Percentiles rank a stretch among this genome's conserved stretches.
Evolutionary conservation across 148 eudicot species (phyloP).

Genomic region (Fagopyrum homotropicum): DNA sequence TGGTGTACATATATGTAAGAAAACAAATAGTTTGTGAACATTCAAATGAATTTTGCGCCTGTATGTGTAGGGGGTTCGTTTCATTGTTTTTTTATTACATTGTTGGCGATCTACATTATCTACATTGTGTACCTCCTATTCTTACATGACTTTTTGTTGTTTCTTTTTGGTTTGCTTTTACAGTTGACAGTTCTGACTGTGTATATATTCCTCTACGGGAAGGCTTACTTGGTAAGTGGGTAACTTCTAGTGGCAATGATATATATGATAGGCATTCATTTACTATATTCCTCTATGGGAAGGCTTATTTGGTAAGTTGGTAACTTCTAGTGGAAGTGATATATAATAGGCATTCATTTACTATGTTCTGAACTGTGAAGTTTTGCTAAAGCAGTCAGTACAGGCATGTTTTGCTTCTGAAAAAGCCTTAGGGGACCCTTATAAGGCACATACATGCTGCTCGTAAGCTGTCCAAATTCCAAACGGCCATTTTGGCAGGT

Average conservation of each 20-base stretch:
- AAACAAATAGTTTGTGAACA: background rate
- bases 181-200: conserved; percentile 98
- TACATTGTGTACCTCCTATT: background rate
- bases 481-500: too few relatives aligned
- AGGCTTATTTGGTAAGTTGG: conserved; percentile 71
- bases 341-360: background rate
- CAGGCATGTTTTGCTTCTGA: background rate
- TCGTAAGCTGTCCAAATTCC: too few relatives aligned
- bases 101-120: background rate
- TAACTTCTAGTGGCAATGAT: background rate
- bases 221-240: conserved; percentile 71
- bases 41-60: background rate
- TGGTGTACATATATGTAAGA: background rate
- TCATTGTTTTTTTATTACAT: background rate
- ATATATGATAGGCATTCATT: background rate
- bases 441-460: too few relatives aligned
- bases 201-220: conserved; percentile 89
- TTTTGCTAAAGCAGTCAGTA: background rate
- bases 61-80: background rate
- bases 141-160: conserved; percentile 6
- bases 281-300: conserved; percentile 70
- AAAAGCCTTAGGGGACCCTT: too few relatives aligned
- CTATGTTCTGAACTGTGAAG: background rate
- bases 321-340: conserved; percentile 1
- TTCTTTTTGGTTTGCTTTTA: conserved; percentile 23